A percentile compares a stretch with the other conserved stretches of the same genome.
Evolutionary conservation across 1,284 basidiomycete genomes (phyloP).

Genomic region (Pyrrhoderma lamaoense): DNA sequence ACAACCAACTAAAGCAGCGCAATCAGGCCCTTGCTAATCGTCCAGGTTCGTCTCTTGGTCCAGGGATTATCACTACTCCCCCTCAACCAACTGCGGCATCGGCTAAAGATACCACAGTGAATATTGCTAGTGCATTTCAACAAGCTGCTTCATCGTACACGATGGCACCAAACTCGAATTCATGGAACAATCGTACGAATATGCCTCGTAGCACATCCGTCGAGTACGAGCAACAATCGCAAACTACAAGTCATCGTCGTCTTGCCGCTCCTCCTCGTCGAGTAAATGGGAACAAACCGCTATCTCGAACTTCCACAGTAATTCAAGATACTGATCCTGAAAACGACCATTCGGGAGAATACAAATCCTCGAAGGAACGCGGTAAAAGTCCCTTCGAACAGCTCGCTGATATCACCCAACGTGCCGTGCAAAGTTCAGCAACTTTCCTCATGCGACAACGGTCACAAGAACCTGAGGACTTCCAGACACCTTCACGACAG

Average conservation of each 20-base stretch:
- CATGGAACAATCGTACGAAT: constrained; percentile 49
- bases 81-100: constrained; percentile 60
- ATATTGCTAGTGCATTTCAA: constrained; percentile 73
- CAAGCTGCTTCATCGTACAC: constrained; percentile 50
- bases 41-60: constrained; percentile 20
- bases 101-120: constrained; percentile 76
- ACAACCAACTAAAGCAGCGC: constrained; percentile 47
- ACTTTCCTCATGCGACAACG: constrained; percentile 54
- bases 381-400: constrained; percentile 60
- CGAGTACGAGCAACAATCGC: constrained; percentile 65
- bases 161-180: constrained; percentile 38
- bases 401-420: constrained; percentile 45
- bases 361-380: constrained; percentile 27
- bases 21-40: constrained; percentile 32
- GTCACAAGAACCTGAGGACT: constrained; percentile 39
- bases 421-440: constrained; percentile 34
- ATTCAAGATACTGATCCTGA: constrained; percentile 58
- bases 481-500: not conserved
- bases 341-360: constrained; percentile 28
- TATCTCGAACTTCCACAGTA: constrained; percentile 44
- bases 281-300: constrained; percentile 31
- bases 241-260: constrained; percentile 43
- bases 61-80: constrained; percentile 32
- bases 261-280: constrained; percentile 50
- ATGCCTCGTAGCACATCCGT: constrained; percentile 68